phyloP scores from a whole-genome alignment of 2,329 filamentous ascomycete species.

The Drechslerella dactyloides region DNA sequence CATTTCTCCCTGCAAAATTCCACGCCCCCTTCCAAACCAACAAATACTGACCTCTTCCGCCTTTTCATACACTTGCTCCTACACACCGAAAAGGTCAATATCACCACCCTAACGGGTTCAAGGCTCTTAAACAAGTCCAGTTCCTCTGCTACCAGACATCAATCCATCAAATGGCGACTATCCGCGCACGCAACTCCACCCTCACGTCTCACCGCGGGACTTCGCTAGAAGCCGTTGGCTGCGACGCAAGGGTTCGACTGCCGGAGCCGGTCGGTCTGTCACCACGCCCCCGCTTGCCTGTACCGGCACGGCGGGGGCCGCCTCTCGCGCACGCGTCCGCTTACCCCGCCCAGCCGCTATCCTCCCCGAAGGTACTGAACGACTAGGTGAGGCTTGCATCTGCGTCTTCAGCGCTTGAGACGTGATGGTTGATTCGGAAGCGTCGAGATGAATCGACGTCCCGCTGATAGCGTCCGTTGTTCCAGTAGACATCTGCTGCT shows the following conservation, averaged over 20 bases:
- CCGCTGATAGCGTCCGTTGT: constrained; percentile 6
- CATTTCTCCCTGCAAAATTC: constrained; percentile 4
- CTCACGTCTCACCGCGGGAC: constrained; percentile 2
- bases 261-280: constrained; percentile 14
- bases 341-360: not conserved
- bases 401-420: constrained; percentile 4
- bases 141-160: constrained; percentile 11
- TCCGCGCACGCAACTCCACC: constrained; percentile 7
- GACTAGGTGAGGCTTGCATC: not conserved
- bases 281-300: constrained; percentile 1
- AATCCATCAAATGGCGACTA: constrained; percentile 3
- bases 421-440: constrained; percentile 8
- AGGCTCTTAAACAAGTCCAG: constrained; percentile 9
- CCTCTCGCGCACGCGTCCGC: constrained; percentile 6
- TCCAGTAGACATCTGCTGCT: constrained; percentile 13
- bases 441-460: constrained; percentile 7
- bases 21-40: constrained; percentile 19
- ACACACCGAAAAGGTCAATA: not conserved
- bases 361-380: constrained; percentile 6
- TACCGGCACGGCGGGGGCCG: not conserved
- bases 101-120: constrained; percentile 19
- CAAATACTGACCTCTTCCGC: not conserved
- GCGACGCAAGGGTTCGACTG: constrained; percentile 9
- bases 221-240: constrained; percentile 24
- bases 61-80: not conserved